Evolutionary conservation across 2,329 filamentous ascomycete genomes (phyloP).

Genomic region (Biscogniauxia sp.): DNA sequence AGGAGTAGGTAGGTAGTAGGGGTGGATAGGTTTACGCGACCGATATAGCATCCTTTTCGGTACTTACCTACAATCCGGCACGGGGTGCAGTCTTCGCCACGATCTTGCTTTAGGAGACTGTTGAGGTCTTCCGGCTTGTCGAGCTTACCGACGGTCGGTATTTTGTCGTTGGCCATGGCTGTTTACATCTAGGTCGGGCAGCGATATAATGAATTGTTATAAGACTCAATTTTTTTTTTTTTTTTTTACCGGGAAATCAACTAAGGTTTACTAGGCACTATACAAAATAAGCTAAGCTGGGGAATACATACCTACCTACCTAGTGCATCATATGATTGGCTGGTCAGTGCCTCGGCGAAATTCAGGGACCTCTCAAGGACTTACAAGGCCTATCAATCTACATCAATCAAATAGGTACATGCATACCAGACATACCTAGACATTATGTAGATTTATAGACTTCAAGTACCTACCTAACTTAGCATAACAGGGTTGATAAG

Average conservation of each 20-base stretch:
- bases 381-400: background rate
- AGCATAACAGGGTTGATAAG: too few relatives aligned
- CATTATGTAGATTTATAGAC: too few relatives aligned
- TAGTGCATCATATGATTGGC: background rate
- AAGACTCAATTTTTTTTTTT: too few relatives aligned
- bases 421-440: too few relatives aligned
- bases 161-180: conserved; percentile 45
- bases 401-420: too few relatives aligned
- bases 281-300: too few relatives aligned
- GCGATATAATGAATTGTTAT: too few relatives aligned
- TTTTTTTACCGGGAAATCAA: too few relatives aligned
- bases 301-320: too few relatives aligned
- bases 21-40: conserved; percentile 3
- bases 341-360: background rate
- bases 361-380: background rate
- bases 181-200: background rate
- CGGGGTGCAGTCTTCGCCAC: conserved; percentile 64
- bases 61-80: conserved; percentile 69
- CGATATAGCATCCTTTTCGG: background rate
- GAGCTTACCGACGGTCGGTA: conserved; percentile 51
- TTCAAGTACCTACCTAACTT: too few relatives aligned
- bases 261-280: too few relatives aligned
- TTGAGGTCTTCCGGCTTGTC: conserved; percentile 63
- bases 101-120: conserved; percentile 54
- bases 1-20: background rate